Percentiles rank a stretch among this genome's conserved stretches.
phyloP scores from a whole-genome alignment of 805 yeast species.

The Candida ipomoeae region DNA sequence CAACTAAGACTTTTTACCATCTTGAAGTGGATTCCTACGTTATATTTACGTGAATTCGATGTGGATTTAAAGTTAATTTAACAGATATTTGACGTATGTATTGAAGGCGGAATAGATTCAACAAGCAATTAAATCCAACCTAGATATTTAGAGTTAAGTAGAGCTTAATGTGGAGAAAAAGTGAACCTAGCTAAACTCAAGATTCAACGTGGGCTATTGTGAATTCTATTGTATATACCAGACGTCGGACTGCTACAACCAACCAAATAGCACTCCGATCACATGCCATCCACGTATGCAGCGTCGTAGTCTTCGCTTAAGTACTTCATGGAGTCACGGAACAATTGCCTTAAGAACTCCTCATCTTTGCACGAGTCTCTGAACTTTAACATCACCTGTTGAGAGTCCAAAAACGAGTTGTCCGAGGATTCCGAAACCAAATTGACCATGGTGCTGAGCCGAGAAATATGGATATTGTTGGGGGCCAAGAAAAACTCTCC shows the following conservation, averaged over 20 bases:
- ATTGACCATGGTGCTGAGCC: slow-evolving; percentile 49
- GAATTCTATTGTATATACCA: no score
- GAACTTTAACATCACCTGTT: slow-evolving; percentile 67
- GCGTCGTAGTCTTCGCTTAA: slow-evolving; percentile 35
- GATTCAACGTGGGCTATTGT: no score
- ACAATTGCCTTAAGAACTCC: slow-evolving; percentile 45
- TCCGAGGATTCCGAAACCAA: slow-evolving; percentile 27
- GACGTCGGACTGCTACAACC: no score
- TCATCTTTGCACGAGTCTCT: slow-evolving; percentile 56
- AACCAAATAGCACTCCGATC: neutral
- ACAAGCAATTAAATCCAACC: no score
- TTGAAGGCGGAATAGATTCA: no score
- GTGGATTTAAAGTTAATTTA: neutral
- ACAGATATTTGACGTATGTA: no score
- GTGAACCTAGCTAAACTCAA: no score
- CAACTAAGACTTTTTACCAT: slow-evolving; percentile 16
- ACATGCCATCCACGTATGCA: slow-evolving; percentile 15
- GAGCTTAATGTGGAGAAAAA: no score
- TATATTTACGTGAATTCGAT: neutral
- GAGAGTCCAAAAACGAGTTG: slow-evolving; percentile 53
- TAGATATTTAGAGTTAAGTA: no score
- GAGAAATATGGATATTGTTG: slow-evolving; percentile 74
- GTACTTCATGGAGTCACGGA: slow-evolving; percentile 53
- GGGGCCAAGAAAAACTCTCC: slow-evolving; percentile 83
- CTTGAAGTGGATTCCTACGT: no score